Evolutionary conservation across 306 rosid species (phyloP), one percentile per base, ranked within the genome.

Genomic region (Elaeagnus macrophylla): DNA sequence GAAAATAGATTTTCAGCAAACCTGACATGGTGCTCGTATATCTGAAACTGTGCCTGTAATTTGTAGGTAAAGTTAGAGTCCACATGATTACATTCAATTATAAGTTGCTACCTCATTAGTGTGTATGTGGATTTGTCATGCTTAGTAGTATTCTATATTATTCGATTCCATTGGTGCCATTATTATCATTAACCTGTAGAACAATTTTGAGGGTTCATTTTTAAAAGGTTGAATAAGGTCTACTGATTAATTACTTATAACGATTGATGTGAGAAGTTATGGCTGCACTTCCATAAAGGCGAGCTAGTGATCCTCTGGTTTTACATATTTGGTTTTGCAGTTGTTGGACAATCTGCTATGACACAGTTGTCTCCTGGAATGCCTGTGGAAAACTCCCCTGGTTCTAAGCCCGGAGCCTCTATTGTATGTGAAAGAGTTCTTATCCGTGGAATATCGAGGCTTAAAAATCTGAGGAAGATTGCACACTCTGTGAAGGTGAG

Each of bases 401-500:
- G 93, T 25, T 65, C 77, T 37, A 91, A 72, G 77, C 80, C 79
- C 6, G 93, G 89, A 36, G 65, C 69, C 57, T 56, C 59, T 37
- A 72, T 82, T 67, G 19, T 73, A 57, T 79, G 86, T 16, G 93
- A 84, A 71, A 80, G 96, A 82, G 74, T 86, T 66, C 65, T 67
- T 69, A 65, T 86, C 54, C 54, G 14, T 45, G 97, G 96, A 58
- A 56, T 84, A 50, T 39, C 81, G 7, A 84, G 94, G 83, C 66
- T 84, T 69, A 67, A 65, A 66, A 67, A 84, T 82, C 64, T 84
- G 45, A 45, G 59, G 60, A 91, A 80, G 67, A 61, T 70, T 74
- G 67, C 96, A 1, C 75, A 84, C 71, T 76, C 84, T 6, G 19
- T 76, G 53, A 81, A 65, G 65, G 93, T 86, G 71, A 86, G 82